These are phyloP conservation scores for Flaveria brownii DNA, from an alignment of 129 eudicot species.

Conservation along the genomic window DNA sequence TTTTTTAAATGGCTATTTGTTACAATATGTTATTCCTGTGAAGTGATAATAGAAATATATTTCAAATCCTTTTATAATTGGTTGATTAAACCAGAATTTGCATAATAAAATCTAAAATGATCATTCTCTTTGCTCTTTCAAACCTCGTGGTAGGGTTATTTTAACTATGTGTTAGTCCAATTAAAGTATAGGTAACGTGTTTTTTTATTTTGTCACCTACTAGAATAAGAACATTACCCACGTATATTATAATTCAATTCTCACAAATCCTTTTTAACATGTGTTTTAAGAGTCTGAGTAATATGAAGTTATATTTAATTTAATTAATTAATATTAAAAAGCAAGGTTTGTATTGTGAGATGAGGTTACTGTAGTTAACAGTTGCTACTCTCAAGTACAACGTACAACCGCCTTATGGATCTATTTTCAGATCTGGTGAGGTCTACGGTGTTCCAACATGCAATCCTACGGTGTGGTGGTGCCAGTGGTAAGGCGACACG, in stretches of 20 bases:
- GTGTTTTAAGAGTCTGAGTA: background rate
- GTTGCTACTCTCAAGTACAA: too few relatives aligned
- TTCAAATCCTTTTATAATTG: too few relatives aligned
- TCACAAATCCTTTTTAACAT: background rate
- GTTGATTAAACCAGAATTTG: background rate
- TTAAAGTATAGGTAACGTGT: background rate
- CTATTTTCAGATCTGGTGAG: too few relatives aligned
- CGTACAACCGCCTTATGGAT: too few relatives aligned
- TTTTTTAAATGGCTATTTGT: background rate
- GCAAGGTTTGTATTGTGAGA: too few relatives aligned
- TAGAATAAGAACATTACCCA: background rate
- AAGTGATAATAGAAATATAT: background rate
- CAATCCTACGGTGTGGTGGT: too few relatives aligned
- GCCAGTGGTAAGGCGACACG: too few relatives aligned
- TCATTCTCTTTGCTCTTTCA: background rate
- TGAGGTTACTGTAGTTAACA: too few relatives aligned
- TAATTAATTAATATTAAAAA: too few relatives aligned
- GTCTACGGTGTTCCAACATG: too few relatives aligned
- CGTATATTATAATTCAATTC: background rate
- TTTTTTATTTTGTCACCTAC: background rate
- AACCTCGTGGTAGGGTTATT: background rate
- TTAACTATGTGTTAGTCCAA: constrained; percentile 8
- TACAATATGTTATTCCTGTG: constrained; percentile 12
- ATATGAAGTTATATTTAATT: too few relatives aligned
- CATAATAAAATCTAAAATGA: background rate